Evolutionary conservation across 768 basidiomycete species (phyloP).

Genomic region (Hemileccinum impolitum): DNA sequence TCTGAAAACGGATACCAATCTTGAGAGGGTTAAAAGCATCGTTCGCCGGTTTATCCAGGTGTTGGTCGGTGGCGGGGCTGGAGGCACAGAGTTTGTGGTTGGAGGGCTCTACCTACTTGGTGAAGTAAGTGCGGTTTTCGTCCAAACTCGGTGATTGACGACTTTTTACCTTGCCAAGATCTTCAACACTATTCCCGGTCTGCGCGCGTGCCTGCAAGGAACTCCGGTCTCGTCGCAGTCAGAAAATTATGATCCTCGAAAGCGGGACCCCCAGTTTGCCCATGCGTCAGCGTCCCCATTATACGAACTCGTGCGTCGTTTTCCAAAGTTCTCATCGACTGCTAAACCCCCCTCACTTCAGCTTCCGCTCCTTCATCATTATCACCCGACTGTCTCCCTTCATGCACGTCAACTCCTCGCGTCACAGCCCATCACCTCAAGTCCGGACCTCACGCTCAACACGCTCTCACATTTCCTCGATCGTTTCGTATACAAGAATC

Average conservation of each 20-base stretch:
- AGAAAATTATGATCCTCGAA: constrained; percentile 73
- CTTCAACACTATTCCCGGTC: constrained; percentile 45
- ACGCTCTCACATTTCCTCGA: constrained; percentile 99
- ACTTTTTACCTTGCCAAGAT: constrained; percentile 35
- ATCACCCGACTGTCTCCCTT: constrained; percentile 86
- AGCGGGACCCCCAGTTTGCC: constrained; percentile 86
- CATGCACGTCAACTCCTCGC: constrained; percentile 81
- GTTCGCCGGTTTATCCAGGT: constrained; percentile 83
- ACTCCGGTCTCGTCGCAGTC: constrained; percentile 29
- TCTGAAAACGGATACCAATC: too few species aligned
- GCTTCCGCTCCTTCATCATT: constrained; percentile 80
- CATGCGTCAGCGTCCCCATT: constrained; percentile 76
- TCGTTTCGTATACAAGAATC: constrained; percentile 95
- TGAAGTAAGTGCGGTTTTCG: constrained; percentile 55
- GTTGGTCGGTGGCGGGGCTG: constrained; percentile 62
- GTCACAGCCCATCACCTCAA: constrained; percentile 71
- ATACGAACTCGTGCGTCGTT: constrained; percentile 79
- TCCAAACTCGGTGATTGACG: background rate
- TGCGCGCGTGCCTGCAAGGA: constrained; percentile 44
- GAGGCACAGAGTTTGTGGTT: constrained; percentile 82
- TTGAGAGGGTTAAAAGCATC: constrained; percentile 75
- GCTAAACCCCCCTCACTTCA: constrained; percentile 24
- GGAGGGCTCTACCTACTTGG: constrained; percentile 86
- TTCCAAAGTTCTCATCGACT: background rate
- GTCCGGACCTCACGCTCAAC: constrained; percentile 86